A percentile compares a stretch with the other conserved stretches of the same genome.
These are phyloP conservation scores for Marsdenia floribunda DNA, from an alignment of 257 asterid genomes.

Conservation along the genomic window DNA sequence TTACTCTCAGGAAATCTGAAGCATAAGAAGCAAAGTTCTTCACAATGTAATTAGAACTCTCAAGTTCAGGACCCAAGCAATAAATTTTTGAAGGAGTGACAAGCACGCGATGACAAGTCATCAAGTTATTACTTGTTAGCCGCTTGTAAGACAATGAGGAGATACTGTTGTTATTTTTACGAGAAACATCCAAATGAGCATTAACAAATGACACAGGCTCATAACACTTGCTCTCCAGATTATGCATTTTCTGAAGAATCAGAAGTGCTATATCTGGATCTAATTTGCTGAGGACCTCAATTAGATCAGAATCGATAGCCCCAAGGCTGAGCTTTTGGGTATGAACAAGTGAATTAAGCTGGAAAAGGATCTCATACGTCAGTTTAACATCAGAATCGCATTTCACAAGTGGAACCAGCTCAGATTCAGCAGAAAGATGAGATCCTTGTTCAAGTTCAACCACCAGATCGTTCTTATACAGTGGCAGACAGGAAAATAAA, in stretches of 20 bases:
- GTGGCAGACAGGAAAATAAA: constrained; percentile 45
- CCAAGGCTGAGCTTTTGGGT: constrained; percentile 73
- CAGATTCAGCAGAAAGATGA: constrained; percentile 29
- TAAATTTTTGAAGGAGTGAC: constrained; percentile 77
- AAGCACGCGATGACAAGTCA: constrained; percentile 79
- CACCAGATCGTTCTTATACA: constrained; percentile 30
- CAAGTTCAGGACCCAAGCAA: constrained; percentile 94
- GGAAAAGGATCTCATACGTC: constrained; percentile 77
- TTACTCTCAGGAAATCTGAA: constrained; percentile 75
- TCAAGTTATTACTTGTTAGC: constrained; percentile 45
- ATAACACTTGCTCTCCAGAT: constrained; percentile 56
- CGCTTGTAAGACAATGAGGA: constrained; percentile 30
- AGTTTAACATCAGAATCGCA: constrained; percentile 31
- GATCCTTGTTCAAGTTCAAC: constrained; percentile 40
- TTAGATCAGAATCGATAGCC: constrained; percentile 43
- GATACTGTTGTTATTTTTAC: constrained; percentile 22
- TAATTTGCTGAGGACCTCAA: constrained; percentile 44
- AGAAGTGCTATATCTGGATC: constrained; percentile 43
- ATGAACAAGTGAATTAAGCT: constrained; percentile 79
- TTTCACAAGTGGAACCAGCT: constrained; percentile 62
- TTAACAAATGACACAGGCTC: constrained; percentile 53
- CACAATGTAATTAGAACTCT: constrained; percentile 76
- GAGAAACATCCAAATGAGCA: constrained; percentile 25
- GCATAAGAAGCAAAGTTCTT: constrained; percentile 68
- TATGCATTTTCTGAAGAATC: constrained; percentile 66